These are phyloP conservation scores for Mitragyna speciosa DNA, from an alignment of 257 asterid genomes.

Conservation along the genomic window DNA sequence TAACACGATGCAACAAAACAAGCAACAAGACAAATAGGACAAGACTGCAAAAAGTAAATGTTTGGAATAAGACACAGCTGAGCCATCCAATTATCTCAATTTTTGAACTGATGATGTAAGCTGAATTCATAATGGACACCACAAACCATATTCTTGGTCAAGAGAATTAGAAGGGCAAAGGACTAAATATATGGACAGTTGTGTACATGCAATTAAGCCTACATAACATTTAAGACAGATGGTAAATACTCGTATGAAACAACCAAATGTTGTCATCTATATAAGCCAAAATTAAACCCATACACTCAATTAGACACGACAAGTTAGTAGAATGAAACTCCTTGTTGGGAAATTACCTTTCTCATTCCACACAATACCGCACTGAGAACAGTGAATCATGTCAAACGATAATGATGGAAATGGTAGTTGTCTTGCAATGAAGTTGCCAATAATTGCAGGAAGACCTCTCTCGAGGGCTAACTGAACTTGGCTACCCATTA, in stretches of 20 bases:
- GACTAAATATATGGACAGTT: neutral
- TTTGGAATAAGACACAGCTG: neutral
- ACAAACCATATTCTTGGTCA: no score
- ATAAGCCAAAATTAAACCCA: neutral
- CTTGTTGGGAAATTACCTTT: conserved; percentile 55
- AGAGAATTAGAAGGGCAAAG: neutral
- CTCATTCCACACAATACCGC: conserved; percentile 90
- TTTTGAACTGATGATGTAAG: neutral
- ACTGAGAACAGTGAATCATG: conserved; percentile 96
- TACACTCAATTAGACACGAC: neutral
- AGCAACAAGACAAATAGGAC: neutral
- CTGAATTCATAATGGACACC: neutral
- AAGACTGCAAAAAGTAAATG: neutral
- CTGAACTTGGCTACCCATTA: conserved; percentile 98
- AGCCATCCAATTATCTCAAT: neutral
- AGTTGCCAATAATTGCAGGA: conserved; percentile 87
- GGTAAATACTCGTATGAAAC: no score
- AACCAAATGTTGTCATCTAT: neutral
- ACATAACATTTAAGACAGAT: neutral
- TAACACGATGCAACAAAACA: neutral
- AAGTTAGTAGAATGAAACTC: conserved; percentile 8
- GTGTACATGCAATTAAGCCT: neutral
- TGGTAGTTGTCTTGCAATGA: conserved; percentile 81
- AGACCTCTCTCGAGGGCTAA: conserved; percentile 98
- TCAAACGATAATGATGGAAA: conserved; percentile 90